Evolutionary conservation across 306 rosid genomes (phyloP).

Genomic region (Pterocarpus macrocarpus): DNA sequence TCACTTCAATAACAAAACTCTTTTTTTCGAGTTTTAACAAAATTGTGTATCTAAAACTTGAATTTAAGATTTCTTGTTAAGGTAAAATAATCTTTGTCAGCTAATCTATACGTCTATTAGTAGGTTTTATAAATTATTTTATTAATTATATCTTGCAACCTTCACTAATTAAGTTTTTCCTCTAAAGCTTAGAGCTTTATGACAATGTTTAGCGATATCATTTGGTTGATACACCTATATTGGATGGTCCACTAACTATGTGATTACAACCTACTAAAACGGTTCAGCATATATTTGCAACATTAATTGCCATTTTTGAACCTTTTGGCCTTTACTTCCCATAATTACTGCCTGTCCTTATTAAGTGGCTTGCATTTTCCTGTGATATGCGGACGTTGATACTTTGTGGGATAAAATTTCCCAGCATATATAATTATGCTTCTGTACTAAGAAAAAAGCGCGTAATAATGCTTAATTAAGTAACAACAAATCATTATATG

Average conservation of each 20-base stretch:
- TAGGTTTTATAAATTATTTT: too few relatives aligned
- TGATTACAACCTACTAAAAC: slow-evolving; percentile 33
- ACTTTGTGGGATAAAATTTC: slow-evolving; percentile 43
- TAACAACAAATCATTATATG: slow-evolving; percentile 50
- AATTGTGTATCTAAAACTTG: too few relatives aligned
- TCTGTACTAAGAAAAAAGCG: slow-evolving; percentile 47
- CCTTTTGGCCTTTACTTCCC: slow-evolving; percentile 39
- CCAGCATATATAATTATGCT: slow-evolving; percentile 51
- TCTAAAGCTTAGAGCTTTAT: slow-evolving; percentile 2
- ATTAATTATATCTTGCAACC: too few relatives aligned
- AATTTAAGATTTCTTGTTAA: too few relatives aligned
- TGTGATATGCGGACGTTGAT: slow-evolving; percentile 22
- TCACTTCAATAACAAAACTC: too few relatives aligned
- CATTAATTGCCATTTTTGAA: not conserved
- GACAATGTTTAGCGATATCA: slow-evolving; percentile 47
- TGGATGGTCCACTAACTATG: slow-evolving; percentile 53
- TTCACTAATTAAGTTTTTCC: not conserved
- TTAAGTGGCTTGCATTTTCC: slow-evolving; percentile 50
- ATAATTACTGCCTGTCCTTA: slow-evolving; percentile 57
- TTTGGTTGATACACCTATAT: slow-evolving; percentile 50
- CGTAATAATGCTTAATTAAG: slow-evolving; percentile 47
- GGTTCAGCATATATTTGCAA: slow-evolving; percentile 6
- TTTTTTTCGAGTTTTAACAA: too few relatives aligned
- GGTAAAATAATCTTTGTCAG: too few relatives aligned
- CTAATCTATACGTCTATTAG: too few relatives aligned